Evolutionary conservation across 352 stramenopile species (phyloP).

Genomic region (Halophytophthora batemanensis): DNA sequence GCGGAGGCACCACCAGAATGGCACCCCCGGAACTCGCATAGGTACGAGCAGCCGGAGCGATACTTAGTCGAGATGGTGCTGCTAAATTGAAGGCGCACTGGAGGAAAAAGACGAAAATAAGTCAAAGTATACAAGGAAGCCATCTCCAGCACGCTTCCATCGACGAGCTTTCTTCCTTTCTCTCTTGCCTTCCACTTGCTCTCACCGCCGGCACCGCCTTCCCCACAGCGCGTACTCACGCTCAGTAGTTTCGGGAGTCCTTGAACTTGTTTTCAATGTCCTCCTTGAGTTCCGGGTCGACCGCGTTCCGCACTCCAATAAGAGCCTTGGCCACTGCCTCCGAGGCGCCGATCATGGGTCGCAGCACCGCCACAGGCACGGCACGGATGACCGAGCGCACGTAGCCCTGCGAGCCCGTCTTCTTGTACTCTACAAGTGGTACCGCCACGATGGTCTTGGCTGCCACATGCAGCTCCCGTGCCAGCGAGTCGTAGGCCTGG

Average conservation of each 20-base stretch:
- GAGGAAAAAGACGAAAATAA: too few species aligned
- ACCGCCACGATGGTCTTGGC: constrained; percentile 88
- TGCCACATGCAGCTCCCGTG: constrained; percentile 76
- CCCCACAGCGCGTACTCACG: too few species aligned
- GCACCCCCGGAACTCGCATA: too few species aligned
- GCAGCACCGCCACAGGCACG: constrained; percentile 78
- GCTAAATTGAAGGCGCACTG: too few species aligned
- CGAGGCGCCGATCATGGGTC: constrained; percentile 85
- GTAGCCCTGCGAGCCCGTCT: constrained; percentile 86
- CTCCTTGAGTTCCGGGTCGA: constrained; percentile 87
- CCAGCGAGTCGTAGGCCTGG: constrained; percentile 84
- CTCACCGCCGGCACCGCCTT: too few species aligned
- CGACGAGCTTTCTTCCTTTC: too few species aligned
- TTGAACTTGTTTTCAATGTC: constrained; percentile 93
- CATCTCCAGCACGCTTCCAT: too few species aligned
- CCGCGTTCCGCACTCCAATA: constrained; percentile 83
- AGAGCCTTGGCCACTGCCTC: constrained; percentile 84
- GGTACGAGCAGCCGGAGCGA: too few species aligned
- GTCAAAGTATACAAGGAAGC: too few species aligned
- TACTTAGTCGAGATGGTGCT: too few species aligned
- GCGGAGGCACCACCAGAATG: background rate
- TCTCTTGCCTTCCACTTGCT: too few species aligned
- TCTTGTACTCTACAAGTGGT: constrained; percentile 89
- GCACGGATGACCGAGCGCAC: constrained; percentile 87
- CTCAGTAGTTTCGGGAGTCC: constrained; percentile 62